Percentiles rank a stretch among this genome's conserved stretches.
phyloP scores from a whole-genome alignment of 306 rosid genomes.

The Dryas alaskensis region DNA sequence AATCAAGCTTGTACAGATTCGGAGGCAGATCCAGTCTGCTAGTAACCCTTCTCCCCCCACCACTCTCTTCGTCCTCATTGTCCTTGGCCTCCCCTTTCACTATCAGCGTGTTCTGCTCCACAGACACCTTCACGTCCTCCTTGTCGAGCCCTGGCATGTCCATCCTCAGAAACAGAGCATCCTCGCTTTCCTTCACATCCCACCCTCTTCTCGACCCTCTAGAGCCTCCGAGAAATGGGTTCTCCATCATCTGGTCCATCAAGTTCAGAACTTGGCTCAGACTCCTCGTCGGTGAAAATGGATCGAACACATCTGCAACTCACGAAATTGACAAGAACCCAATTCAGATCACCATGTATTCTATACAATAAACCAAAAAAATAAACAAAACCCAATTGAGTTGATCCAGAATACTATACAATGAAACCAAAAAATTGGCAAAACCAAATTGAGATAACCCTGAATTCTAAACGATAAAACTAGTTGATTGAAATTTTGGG shows the following conservation, averaged over 20 bases:
- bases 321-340: background rate
- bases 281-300: slow-evolving; percentile 62
- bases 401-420: background rate
- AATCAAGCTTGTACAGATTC: slow-evolving; percentile 43
- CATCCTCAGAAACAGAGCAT: slow-evolving; percentile 49
- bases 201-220: slow-evolving; percentile 58
- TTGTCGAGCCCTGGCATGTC: slow-evolving; percentile 78
- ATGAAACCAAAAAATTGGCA: too few species aligned
- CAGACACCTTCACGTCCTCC: slow-evolving; percentile 60
- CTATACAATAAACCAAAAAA: background rate
- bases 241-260: slow-evolving; percentile 73
- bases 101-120: slow-evolving; percentile 62
- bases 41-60: slow-evolving; percentile 35
- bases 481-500: background rate
- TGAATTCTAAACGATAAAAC: too few species aligned
- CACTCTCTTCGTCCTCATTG: slow-evolving; percentile 34
- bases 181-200: slow-evolving; percentile 62
- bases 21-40: slow-evolving; percentile 65
- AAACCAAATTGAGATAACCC: background rate
- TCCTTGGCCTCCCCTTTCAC: slow-evolving; percentile 56
- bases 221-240: slow-evolving; percentile 45
- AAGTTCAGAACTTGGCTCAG: slow-evolving; percentile 72
- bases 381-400: background rate
- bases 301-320: slow-evolving; percentile 61
- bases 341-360: background rate